Conservation (phyloP, 176 grass and related monocot genomes). For the maize (Zea mays) region Zm-B73-REFERENCE-NAM-5.0 NC_050097.1:67191501-67192000, state of each 20-base stretch:
- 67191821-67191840: no score
- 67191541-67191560: neutral
- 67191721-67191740: neutral
- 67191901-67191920: no score
- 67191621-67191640: neutral
- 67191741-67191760: neutral
- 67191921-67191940: no score
- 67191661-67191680: neutral
- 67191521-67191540: neutral
- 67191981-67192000: no score
- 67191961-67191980: no score
- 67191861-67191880: no score
- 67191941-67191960: no score
- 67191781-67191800: neutral
- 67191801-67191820: no score
- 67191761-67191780: neutral
- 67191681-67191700: neutral
- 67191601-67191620: neutral
- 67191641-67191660: neutral
- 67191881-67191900: no score
- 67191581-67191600: neutral
- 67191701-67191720: neutral
- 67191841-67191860: no score
- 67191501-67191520: neutral
- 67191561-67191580: neutral